Percentiles rank a stretch among this genome's conserved stretches.
phyloP scores from a whole-genome alignment of 1,284 basidiomycete genomes.

The Rhizoctonia solani region DNA sequence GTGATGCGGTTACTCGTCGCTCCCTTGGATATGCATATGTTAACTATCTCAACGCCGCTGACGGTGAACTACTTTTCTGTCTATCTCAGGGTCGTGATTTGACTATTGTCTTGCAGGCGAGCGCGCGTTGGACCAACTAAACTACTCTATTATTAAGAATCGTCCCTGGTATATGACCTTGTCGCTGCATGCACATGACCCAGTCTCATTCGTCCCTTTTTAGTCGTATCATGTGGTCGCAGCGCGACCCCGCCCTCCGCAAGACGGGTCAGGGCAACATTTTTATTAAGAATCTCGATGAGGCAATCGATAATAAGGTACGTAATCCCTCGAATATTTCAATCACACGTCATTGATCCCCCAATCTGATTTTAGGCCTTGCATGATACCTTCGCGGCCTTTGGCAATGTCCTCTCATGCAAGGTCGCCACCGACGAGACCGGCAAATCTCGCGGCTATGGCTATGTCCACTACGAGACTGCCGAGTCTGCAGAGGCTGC shows the following conservation, averaged over 20 bases:
- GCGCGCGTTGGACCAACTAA: slow-evolving; percentile 98
- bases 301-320: slow-evolving; percentile 98
- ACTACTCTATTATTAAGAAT: slow-evolving; percentile 99
- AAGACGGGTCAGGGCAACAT: slow-evolving; percentile 99
- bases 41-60: slow-evolving; percentile 95
- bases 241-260: slow-evolving; percentile 98
- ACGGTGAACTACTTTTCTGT: slow-evolving; percentile 64
- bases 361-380: slow-evolving; percentile 79
- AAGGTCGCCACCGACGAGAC: slow-evolving; percentile 97
- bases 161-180: slow-evolving; percentile 77
- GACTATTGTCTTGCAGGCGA: slow-evolving; percentile 62
- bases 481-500: slow-evolving; percentile 94
- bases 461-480: slow-evolving; percentile 99
- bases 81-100: slow-evolving; percentile 35
- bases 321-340: slow-evolving; percentile 34
- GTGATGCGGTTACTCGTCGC: slow-evolving; percentile 98
- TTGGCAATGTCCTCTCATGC: slow-evolving; percentile 98
- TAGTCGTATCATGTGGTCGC: slow-evolving; percentile 99
- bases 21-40: slow-evolving; percentile 99
- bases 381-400: slow-evolving; percentile 99
- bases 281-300: slow-evolving; percentile 99
- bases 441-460: slow-evolving; percentile 93
- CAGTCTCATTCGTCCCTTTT: slow-evolving; percentile 40
- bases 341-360: not conserved
- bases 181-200: slow-evolving; percentile 20